phyloP scores from a whole-genome alignment of 768 basidiomycete species.

The Tricholoma flavovirens region DNA sequence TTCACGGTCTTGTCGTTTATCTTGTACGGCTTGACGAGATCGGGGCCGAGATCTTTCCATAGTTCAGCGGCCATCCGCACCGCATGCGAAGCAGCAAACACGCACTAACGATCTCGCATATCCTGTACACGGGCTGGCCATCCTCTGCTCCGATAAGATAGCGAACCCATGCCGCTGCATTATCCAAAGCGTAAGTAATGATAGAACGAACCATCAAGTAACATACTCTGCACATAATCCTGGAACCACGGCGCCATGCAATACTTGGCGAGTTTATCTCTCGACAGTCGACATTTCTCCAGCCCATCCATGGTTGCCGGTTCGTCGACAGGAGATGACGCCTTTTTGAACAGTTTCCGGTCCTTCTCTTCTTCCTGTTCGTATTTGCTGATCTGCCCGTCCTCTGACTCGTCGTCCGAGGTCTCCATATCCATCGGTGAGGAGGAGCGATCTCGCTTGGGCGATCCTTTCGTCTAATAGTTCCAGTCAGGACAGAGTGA shows the following conservation, averaged over 20 bases:
- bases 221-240: conserved; percentile 70
- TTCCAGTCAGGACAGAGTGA: neutral
- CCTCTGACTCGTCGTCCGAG: conserved; percentile 81
- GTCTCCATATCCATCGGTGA: conserved; percentile 86
- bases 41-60: conserved; percentile 42
- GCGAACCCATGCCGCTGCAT: conserved; percentile 77
- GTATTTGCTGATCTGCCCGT: conserved; percentile 68
- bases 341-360: conserved; percentile 42
- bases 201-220: neutral
- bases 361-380: conserved; percentile 72
- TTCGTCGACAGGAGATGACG: conserved; percentile 38
- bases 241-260: conserved; percentile 81
- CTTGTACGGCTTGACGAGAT: conserved; percentile 62
- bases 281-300: conserved; percentile 54
- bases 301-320: conserved; percentile 56
- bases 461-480: conserved; percentile 46
- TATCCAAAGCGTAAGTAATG: neutral
- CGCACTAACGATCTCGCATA: conserved; percentile 77
- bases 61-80: neutral
- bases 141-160: conserved; percentile 68
- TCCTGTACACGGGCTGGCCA: conserved; percentile 62
- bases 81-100: conserved; percentile 8
- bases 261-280: conserved; percentile 67
- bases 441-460: conserved; percentile 66
- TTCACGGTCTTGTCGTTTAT: conserved; percentile 61